Conservation (phyloP, 2,329 filamentous ascomycete species). For the Pseudohalonectria lignicola region DNA sequence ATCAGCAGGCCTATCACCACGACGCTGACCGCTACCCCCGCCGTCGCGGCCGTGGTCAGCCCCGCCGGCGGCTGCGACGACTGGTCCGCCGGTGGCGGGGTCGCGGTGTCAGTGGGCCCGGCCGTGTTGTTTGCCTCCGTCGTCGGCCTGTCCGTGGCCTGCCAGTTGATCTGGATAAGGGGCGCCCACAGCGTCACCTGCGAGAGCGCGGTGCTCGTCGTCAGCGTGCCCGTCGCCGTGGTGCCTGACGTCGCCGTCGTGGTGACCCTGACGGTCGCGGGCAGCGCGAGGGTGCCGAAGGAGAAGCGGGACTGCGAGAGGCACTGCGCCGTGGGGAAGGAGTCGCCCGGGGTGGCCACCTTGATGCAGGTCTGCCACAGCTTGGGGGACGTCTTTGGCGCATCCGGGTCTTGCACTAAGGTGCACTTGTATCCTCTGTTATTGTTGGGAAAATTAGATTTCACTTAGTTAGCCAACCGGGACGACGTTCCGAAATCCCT, state of each 20-base stretch:
- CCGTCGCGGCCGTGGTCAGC: not conserved
- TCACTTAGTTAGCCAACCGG: too few species aligned
- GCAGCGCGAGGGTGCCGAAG: constrained; percentile 7
- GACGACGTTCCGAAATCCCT: too few species aligned
- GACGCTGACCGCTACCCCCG: not conserved
- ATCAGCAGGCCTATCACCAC: not conserved
- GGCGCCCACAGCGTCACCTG: constrained; percentile 13
- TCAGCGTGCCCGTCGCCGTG: not conserved
- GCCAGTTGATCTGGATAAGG: constrained; percentile 17
- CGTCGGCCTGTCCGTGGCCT: constrained; percentile 3
- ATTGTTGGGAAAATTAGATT: too few species aligned
- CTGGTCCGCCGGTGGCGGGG: not conserved
- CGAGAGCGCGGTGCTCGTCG: constrained; percentile 4
- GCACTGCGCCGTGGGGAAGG: constrained; percentile 11
- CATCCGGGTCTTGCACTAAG: too few species aligned
- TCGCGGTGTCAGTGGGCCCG: not conserved
- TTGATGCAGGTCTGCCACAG: constrained; percentile 13
- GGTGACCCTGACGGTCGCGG: not conserved
- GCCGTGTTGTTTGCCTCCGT: not conserved
- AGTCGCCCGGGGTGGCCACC: constrained; percentile 10
- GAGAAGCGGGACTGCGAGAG: constrained; percentile 8
- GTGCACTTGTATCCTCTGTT: too few species aligned
- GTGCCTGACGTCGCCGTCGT: not conserved
- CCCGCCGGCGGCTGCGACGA: not conserved
- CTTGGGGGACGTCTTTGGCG: not conserved